Conservation (phyloP, 768 basidiomycete species). For the Tricholoma terreum region DNA sequence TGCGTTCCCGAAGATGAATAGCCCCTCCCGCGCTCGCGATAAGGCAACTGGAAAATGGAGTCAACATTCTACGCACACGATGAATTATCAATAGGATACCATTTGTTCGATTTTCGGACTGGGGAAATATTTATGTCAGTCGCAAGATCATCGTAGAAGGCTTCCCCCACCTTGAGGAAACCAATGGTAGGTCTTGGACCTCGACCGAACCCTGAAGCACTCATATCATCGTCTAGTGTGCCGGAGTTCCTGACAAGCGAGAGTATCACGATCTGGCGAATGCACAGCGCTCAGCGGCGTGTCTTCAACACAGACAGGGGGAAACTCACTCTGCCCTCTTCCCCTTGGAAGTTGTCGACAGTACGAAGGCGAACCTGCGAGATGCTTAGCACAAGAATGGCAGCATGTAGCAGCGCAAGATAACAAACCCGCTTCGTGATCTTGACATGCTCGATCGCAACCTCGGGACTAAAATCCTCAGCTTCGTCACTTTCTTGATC, state of each 20-base stretch:
- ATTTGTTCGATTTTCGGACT: constrained; percentile 58
- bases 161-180: constrained; percentile 58
- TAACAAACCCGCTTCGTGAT: constrained; percentile 51
- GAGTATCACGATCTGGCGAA: constrained; percentile 58
- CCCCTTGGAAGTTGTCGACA: constrained; percentile 77
- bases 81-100: no score
- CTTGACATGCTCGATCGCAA: constrained; percentile 42
- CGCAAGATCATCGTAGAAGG: background rate
- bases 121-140: background rate
- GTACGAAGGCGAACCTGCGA: constrained; percentile 65
- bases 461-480: constrained; percentile 17
- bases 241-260: constrained; percentile 74
- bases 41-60: constrained; percentile 49
- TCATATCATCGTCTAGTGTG: constrained; percentile 24
- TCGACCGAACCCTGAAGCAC: constrained; percentile 19
- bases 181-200: constrained; percentile 50
- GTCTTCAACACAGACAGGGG: background rate
- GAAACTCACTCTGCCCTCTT: constrained; percentile 55
- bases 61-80: background rate
- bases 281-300: background rate
- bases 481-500: constrained; percentile 44
- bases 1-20: constrained; percentile 72
- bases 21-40: constrained; percentile 70
- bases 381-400: background rate
- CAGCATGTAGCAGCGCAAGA: background rate